phyloP scores from a whole-genome alignment of 2,329 filamentous ascomycete genomes.

The Exophiala calicioides region DNA sequence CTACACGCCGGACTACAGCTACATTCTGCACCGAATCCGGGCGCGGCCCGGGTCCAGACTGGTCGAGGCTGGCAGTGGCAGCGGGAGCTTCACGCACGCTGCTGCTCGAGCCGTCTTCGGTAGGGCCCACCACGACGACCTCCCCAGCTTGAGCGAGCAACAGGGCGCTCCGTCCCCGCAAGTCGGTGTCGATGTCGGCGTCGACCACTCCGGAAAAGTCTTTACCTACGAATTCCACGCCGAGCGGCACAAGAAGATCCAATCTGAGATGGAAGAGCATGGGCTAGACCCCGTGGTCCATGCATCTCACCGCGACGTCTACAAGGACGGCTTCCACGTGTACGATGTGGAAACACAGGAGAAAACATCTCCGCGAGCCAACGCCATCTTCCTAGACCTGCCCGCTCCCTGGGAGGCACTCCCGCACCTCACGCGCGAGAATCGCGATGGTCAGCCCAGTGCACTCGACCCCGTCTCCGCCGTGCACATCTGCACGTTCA shows the following conservation, averaged over 20 bases:
- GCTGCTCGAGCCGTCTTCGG: constrained; percentile 52
- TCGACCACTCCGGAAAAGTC: constrained; percentile 44
- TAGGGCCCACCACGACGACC: too few species aligned
- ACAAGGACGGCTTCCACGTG: constrained; percentile 50
- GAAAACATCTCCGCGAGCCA: constrained; percentile 45
- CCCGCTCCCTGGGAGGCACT: constrained; percentile 54
- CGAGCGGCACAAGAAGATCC: constrained; percentile 44
- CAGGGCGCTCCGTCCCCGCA: too few species aligned
- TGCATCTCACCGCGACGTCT: constrained; percentile 52
- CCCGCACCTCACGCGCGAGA: constrained; percentile 47
- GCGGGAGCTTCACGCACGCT: constrained; percentile 55
- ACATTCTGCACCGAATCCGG: constrained; percentile 51
- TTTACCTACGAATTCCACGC: constrained; percentile 55
- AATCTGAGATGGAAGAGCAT: constrained; percentile 46
- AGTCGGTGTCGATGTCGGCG: constrained; percentile 1
- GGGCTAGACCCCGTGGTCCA: constrained; percentile 47
- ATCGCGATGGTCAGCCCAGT: constrained; percentile 39
- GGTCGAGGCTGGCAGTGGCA: constrained; percentile 55
- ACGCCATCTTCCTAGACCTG: constrained; percentile 52
- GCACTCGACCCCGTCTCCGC: constrained; percentile 70
- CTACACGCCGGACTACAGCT: constrained; percentile 57
- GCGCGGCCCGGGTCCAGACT: constrained; percentile 48
- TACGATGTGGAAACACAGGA: constrained; percentile 22
- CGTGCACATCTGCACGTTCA: constrained; percentile 88
- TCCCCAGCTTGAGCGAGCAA: too few species aligned